Evolutionary conservation across 768 basidiomycete genomes (phyloP).

Genomic region (Leccinellum albellum): DNA sequence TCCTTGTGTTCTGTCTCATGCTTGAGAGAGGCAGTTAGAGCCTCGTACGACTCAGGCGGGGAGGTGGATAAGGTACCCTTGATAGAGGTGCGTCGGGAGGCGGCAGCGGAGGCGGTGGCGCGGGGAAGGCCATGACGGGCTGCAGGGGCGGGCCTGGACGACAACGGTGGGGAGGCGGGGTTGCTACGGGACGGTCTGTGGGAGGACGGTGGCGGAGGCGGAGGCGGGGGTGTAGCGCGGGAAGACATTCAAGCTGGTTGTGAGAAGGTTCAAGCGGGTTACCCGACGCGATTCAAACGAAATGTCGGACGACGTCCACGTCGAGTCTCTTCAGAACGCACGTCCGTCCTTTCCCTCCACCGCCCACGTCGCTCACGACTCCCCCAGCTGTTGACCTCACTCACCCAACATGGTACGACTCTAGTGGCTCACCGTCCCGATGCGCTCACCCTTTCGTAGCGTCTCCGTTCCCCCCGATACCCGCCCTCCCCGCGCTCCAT

Average conservation of each 20-base stretch:
- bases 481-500: slow-evolving; percentile 30
- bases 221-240: slow-evolving; percentile 39
- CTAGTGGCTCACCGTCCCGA: neutral
- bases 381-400: slow-evolving; percentile 41
- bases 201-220: slow-evolving; percentile 19
- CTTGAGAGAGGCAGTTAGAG: slow-evolving; percentile 60
- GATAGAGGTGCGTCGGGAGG: slow-evolving; percentile 48
- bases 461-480: slow-evolving; percentile 18
- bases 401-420: slow-evolving; percentile 38
- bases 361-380: slow-evolving; percentile 6
- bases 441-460: slow-evolving; percentile 33
- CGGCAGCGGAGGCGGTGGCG: slow-evolving; percentile 42
- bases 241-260: slow-evolving; percentile 28
- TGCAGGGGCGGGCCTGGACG: slow-evolving; percentile 45
- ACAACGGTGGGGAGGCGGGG: slow-evolving; percentile 39
- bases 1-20: slow-evolving; percentile 81
- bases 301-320: slow-evolving; percentile 4
- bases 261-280: neutral
- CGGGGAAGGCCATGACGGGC: slow-evolving; percentile 55
- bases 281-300: neutral
- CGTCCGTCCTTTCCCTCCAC: slow-evolving; percentile 9
- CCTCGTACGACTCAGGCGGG: slow-evolving; percentile 49
- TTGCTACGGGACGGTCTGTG: slow-evolving; percentile 44
- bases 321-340: slow-evolving; percentile 36
- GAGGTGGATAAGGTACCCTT: slow-evolving; percentile 41